Evolutionary conservation across 495 filamentous ascomycete genomes (phyloP).

Genomic region (Acidomyces sp.): DNA sequence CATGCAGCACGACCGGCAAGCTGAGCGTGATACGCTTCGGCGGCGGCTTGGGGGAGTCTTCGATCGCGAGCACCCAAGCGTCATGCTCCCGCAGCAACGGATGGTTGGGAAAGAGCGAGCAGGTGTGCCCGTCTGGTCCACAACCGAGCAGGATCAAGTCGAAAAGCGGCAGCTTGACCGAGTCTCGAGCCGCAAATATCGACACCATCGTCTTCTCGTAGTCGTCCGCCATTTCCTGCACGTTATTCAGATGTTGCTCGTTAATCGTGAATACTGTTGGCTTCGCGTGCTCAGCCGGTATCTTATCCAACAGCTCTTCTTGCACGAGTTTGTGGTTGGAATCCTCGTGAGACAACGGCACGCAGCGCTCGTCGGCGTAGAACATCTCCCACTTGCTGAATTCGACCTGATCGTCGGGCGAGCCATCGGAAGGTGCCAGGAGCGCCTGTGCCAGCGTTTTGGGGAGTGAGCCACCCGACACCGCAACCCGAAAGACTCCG

Average conservation of each 20-base stretch:
- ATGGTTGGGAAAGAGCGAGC: slow-evolving; percentile 87
- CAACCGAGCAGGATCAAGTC: slow-evolving; percentile 85
- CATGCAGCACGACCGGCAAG: slow-evolving; percentile 75
- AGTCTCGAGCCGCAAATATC: slow-evolving; percentile 33
- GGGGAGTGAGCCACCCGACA: slow-evolving; percentile 90
- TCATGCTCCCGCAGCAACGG: slow-evolving; percentile 72
- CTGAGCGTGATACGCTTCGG: slow-evolving; percentile 81
- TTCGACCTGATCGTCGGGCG: slow-evolving; percentile 47
- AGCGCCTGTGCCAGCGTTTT: slow-evolving; percentile 72
- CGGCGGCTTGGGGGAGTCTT: slow-evolving; percentile 89
- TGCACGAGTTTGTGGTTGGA: slow-evolving; percentile 89
- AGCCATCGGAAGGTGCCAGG: slow-evolving; percentile 45
- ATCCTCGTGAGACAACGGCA: slow-evolving; percentile 80
- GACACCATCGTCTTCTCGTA: slow-evolving; percentile 83
- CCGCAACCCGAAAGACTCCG: slow-evolving; percentile 71
- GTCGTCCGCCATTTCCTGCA: slow-evolving; percentile 81
- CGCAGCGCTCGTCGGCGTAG: slow-evolving; percentile 93
- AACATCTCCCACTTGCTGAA: slow-evolving; percentile 95
- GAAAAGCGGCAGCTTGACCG: slow-evolving; percentile 61
- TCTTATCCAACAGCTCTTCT: slow-evolving; percentile 73
- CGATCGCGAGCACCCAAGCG: slow-evolving; percentile 84
- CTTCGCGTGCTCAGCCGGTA: slow-evolving; percentile 48
- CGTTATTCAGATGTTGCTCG: slow-evolving; percentile 54
- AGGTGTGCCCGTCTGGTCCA: slow-evolving; percentile 93
- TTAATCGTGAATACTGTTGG: slow-evolving; percentile 74